These are phyloP conservation scores for Pestalotiopsis sp. DNA, from an alignment of 2,329 filamentous ascomycete species.

Conservation along the genomic window DNA sequence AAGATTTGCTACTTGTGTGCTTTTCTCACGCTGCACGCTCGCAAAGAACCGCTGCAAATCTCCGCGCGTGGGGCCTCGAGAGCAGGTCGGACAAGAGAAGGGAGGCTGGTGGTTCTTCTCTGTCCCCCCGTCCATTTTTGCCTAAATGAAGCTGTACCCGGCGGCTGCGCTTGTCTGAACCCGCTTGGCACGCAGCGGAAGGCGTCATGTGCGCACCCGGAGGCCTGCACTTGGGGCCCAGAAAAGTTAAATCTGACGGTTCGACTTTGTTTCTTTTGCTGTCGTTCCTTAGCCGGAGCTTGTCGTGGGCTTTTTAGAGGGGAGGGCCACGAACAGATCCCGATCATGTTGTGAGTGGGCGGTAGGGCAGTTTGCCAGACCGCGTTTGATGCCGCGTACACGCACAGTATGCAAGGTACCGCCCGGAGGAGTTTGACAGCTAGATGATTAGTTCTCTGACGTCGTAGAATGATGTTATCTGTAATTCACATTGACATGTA, in stretches of 20 bases:
- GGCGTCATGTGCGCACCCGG: neutral
- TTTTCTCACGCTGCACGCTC: neutral
- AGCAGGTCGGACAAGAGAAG: no score
- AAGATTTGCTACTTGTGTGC: neutral
- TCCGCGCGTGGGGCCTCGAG: neutral
- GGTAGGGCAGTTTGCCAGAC: neutral
- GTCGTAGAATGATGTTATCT: neutral
- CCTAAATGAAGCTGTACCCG: conserved; percentile 6
- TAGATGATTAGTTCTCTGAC: neutral
- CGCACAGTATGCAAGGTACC: neutral
- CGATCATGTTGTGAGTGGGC: neutral
- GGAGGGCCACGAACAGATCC: neutral
- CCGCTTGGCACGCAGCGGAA: neutral
- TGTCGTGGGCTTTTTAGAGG: neutral
- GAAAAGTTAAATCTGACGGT: neutral
- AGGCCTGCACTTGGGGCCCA: neutral
- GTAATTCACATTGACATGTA: neutral
- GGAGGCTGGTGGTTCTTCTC: neutral
- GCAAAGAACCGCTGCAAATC: neutral
- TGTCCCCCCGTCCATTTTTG: neutral
- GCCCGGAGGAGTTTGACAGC: neutral
- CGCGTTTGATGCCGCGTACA: neutral
- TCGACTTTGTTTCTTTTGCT: neutral
- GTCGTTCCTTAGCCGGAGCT: neutral
- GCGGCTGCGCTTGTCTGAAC: conserved; percentile 1